Percentiles rank a stretch among this genome's conserved stretches.
Evolutionary conservation across 208 protist species (phyloP).

Genomic region (Wallacemonas collosoma): DNA sequence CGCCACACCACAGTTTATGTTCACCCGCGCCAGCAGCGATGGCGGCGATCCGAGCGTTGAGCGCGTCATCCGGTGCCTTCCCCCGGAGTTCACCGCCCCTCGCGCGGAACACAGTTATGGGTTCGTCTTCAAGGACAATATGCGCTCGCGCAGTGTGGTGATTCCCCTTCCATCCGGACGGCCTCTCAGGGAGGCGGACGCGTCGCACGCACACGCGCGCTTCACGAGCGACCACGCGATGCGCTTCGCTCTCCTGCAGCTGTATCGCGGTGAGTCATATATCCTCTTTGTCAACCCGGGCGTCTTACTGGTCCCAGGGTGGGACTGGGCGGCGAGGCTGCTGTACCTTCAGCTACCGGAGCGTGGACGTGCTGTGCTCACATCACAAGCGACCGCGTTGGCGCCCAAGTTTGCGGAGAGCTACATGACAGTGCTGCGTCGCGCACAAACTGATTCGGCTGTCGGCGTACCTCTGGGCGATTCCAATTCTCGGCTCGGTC

Average conservation of each 20-base stretch:
- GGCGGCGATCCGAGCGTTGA: constrained; percentile 15
- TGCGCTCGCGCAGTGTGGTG: constrained; percentile 46
- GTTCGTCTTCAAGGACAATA: constrained; percentile 60
- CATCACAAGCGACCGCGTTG: constrained; percentile 16
- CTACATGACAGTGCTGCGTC: not conserved
- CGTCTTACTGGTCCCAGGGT: constrained; percentile 27
- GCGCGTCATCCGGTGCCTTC: constrained; percentile 29
- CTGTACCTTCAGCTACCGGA: constrained; percentile 38
- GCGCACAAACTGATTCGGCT: not conserved
- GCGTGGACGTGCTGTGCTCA: constrained; percentile 34
- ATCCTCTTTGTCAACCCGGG: constrained; percentile 36
- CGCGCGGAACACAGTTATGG: constrained; percentile 30
- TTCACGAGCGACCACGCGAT: constrained; percentile 20
- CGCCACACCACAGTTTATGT: constrained; percentile 29
- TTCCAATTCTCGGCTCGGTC: too few species aligned
- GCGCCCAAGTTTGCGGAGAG: not conserved
- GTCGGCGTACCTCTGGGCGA: not conserved
- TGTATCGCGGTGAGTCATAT: constrained; percentile 73
- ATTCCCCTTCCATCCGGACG: constrained; percentile 24
- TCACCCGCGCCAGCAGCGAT: not conserved
- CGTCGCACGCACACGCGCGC: not conserved
- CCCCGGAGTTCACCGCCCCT: constrained; percentile 27
- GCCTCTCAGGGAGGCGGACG: not conserved
- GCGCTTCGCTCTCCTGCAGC: constrained; percentile 33
- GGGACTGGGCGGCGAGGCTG: constrained; percentile 49